These are phyloP conservation scores for Lathyrus tuberosus DNA, from an alignment of 306 rosid species.

Conservation along the genomic window DNA sequence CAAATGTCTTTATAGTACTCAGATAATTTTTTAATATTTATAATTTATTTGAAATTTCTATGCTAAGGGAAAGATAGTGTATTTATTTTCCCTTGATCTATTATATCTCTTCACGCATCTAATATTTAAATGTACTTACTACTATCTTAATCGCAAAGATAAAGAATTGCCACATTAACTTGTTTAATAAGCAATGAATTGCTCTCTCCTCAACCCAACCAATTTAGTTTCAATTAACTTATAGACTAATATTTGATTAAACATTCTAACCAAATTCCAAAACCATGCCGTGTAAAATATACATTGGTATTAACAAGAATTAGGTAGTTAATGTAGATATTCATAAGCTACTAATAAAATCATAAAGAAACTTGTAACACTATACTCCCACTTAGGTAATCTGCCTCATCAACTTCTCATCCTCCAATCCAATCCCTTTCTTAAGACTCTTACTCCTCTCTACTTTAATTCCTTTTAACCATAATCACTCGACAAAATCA, in stretches of 20 bases:
- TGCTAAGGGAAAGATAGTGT: no score
- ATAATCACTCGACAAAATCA: background rate
- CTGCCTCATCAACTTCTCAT: slow-evolving; percentile 55
- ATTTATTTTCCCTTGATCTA: no score
- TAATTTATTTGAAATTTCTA: no score
- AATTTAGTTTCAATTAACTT: no score
- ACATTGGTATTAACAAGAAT: no score
- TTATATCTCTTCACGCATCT: no score
- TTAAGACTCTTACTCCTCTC: background rate
- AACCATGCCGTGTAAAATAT: no score
- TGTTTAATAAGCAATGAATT: background rate
- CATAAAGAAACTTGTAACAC: slow-evolving; percentile 30
- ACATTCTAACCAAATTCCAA: no score
- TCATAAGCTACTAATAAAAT: background rate
- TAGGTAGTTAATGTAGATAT: no score
- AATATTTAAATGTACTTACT: background rate
- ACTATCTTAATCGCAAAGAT: background rate
- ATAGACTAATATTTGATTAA: no score
- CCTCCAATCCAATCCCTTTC: slow-evolving; percentile 17
- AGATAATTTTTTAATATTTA: no score
- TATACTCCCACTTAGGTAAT: slow-evolving; percentile 53
- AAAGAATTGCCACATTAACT: background rate
- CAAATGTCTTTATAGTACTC: background rate
- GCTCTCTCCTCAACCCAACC: background rate
- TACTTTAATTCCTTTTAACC: background rate